These are phyloP conservation scores for Fragaria vesca DNA, from an alignment of 306 rosid species.

Conservation along the genomic window DNA sequence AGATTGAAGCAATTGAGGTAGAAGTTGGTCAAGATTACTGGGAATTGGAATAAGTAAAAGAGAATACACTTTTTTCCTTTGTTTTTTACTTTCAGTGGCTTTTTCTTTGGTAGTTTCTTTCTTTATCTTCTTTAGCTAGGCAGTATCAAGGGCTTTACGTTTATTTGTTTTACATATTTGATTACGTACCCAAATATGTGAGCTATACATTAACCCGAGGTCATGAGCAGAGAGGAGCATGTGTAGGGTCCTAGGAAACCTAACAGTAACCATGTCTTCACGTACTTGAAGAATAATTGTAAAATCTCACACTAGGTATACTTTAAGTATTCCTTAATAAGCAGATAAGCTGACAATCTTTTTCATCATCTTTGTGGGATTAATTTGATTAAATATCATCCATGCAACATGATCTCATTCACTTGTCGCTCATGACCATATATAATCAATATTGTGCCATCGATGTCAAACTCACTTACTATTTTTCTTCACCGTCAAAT, in stretches of 20 bases:
- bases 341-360: not conserved
- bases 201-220: not conserved
- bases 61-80: conserved; percentile 15
- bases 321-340: not conserved
- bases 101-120: not conserved
- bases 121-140: not conserved
- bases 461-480: not conserved
- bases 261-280: not conserved
- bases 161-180: not conserved
- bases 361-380: not conserved
- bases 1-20: not conserved
- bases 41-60: conserved; percentile 14
- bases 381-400: not conserved
- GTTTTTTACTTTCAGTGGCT: conserved; percentile 18
- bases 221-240: not conserved
- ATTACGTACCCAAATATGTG: not conserved
- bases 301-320: not conserved
- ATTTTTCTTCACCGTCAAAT: not conserved
- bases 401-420: not conserved
- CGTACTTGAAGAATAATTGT: not conserved
- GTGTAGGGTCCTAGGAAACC: conserved; percentile 6
- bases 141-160: not conserved
- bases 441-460: not conserved
- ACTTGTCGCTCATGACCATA: not conserved
- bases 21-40: not conserved